Evolutionary conservation across 1,284 basidiomycete genomes (phyloP).

Genomic region (Sutorius eximius): DNA sequence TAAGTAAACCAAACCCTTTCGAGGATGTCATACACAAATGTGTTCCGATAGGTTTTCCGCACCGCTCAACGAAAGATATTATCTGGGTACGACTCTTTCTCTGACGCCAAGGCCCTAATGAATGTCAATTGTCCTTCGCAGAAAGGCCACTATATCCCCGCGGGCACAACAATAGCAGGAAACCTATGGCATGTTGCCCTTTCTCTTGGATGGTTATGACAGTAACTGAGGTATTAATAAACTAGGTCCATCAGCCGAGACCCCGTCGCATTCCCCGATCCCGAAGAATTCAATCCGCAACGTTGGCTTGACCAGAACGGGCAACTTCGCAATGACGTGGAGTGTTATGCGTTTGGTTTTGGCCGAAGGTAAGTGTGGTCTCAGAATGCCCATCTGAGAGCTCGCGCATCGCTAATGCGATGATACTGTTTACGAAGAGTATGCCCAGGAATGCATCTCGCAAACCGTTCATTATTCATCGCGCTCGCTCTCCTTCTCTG

Average conservation of each 20-base stretch:
- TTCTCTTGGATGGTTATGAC: background rate
- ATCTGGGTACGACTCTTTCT: slow-evolving; percentile 32
- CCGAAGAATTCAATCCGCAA: slow-evolving; percentile 56
- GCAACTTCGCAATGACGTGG: slow-evolving; percentile 50
- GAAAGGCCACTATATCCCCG: slow-evolving; percentile 57
- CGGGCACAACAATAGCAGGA: slow-evolving; percentile 54
- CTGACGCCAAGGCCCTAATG: too few relatives aligned
- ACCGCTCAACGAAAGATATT: slow-evolving; percentile 40
- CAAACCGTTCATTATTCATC: slow-evolving; percentile 25
- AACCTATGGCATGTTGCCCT: slow-evolving; percentile 49
- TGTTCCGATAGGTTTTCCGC: slow-evolving; percentile 32
- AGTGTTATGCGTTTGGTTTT: slow-evolving; percentile 57
- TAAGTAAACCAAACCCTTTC: background rate
- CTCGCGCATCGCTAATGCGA: slow-evolving; percentile 13
- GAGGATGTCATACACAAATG: background rate
- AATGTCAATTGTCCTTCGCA: slow-evolving; percentile 20
- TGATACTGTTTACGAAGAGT: slow-evolving; percentile 6
- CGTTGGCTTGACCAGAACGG: slow-evolving; percentile 59
- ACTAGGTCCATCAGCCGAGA: slow-evolving; percentile 54
- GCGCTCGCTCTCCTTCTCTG: slow-evolving; percentile 20
- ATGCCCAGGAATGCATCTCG: slow-evolving; percentile 28
- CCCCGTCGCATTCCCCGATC: slow-evolving; percentile 54
- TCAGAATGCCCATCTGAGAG: background rate
- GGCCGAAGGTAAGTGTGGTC: slow-evolving; percentile 46
- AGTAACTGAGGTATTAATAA: background rate